These are phyloP conservation scores for Tuber microsphaerosporum DNA, from an alignment of 495 filamentous ascomycete species.

Conservation along the genomic window DNA sequence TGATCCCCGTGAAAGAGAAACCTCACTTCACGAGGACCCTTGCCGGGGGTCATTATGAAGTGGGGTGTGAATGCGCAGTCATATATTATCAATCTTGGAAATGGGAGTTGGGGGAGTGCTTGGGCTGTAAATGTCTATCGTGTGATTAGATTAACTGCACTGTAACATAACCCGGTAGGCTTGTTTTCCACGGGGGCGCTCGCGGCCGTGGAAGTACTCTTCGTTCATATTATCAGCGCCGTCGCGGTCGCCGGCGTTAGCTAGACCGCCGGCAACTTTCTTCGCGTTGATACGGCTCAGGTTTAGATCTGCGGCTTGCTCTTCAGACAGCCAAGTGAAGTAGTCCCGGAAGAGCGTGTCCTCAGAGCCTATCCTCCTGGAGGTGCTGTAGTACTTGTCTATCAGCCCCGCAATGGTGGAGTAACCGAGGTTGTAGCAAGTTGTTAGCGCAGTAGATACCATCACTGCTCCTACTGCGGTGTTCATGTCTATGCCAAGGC, in stretches of 20 bases:
- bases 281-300: conserved; percentile 13
- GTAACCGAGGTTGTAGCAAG: conserved; percentile 14
- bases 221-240: background rate
- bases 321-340: conserved; percentile 21
- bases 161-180: conserved; percentile 16
- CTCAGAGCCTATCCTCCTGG: conserved; percentile 26
- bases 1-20: no score
- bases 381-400: conserved; percentile 30
- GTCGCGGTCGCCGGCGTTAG: background rate
- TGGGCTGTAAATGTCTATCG: no score
- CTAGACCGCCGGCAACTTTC: conserved; percentile 3
- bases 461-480: conserved; percentile 16
- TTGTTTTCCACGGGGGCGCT: background rate
- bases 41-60: no score
- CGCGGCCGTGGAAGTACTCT: background rate
- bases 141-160: no score
- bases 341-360: conserved; percentile 27
- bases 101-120: no score
- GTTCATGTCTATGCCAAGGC: conserved; percentile 16
- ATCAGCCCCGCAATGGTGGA: conserved; percentile 17
- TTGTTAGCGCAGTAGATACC: conserved; percentile 17
- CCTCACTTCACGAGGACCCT: no score
- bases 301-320: conserved; percentile 12
- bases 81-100: no score
- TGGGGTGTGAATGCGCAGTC: no score